Base-by-base conservation (phyloP, 75 land plant species). In the Azolla pinnata region DNA sequence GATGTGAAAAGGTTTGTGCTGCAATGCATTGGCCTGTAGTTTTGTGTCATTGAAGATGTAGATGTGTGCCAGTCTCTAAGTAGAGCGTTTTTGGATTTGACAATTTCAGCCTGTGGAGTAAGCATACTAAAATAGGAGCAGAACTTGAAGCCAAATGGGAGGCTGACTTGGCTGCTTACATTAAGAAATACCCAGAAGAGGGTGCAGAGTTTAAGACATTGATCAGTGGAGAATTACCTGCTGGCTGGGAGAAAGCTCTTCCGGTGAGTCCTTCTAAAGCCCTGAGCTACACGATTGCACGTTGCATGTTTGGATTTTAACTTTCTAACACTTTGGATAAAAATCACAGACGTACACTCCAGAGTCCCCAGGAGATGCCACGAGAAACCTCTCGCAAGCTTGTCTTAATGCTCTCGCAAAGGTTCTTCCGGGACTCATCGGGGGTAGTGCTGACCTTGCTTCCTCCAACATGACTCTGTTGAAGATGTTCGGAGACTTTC, bases 381-480 rank as follows among this genome's bases (percentile, higher is more conserved):
- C 90, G 4, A 62, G 91, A 16, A 83, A 80, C 40, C 59, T 81
- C 1, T 87, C 90, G 1, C 79, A 86, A 60, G 63, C 67, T 33
- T 72, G 76, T 55, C 59, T 87, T 26, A 84, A 87, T 57, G 78
- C 81, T 3, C 76, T 88, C 40, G 85, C 80, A 12, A 74, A 70
- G 26, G 82, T 75, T 2, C 75, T 85, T 25, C 89, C 93, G 2
- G 96, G 96, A 0, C 65, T 89, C 0, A 66, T 89, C n/a, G 91
- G 96, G 21, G 96, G 96, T 30, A 82, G 87, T 69, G 96, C 96
- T 7, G 90, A 89, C 56, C 75, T 86, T 31, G 96, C 91, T 1
- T 75, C 82, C 21, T 89, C 96, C 27, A 89, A 89, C 78, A 89
- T 81, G 88, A 84, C 88, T 28, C 45, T 84, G 65, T 47, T 87